Base-by-base conservation (phyloP, 192 early-diverging fungal species). In the Backusella tarrabulga region DNA sequence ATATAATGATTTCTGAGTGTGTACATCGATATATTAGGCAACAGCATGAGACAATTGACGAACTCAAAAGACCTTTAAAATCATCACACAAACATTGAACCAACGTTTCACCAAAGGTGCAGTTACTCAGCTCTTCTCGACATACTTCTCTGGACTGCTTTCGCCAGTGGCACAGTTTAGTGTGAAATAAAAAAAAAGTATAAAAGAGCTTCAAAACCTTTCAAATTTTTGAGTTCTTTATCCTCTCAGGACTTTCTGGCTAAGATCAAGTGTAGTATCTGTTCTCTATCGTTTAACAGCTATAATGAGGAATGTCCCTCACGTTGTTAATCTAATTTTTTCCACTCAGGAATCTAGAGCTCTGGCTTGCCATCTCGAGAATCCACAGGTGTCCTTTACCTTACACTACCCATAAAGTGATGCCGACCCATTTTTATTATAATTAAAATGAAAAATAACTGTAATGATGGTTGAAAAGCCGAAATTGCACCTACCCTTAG, bases 231-330 rank as follows among this genome's bases (percentile, higher is more conserved):
- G 56, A 46, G 56, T 44, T 73, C 17, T 77, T 72, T 77, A 67
- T 90, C 89, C 91, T 88, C 89, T 90, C 92, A 90, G 85, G 87
- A 88, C 89, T 86, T 90, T 85, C 90, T 91, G 89, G 92, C 92
- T 93, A 91, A 92, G 90, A 92, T 92, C 92, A 93, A 93, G 92
- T 92, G 92, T 93, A 92, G 92, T 93, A 93, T 93, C 92, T 93
- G 92, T 93, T 93, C 90, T 91, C 86, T 88, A 85, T 82, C 90
- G 89, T 87, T 80, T 90, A 86, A 91, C 82, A 87, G 77, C 86
- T 91, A 77, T 84, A 87, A 86, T 76, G 77, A 63, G 75, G 60
- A 82, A 75, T 76, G 83, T 69, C 44, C 66, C 67, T 68, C 77
- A 54, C 75, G 79, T 79, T 90, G 81, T 90, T 87, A 87, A 82